Evolutionary conservation across 257 asterid genomes (phyloP), one percentile per base, ranked within the genome.

Genomic region (Solanum bulbocastanum): DNA sequence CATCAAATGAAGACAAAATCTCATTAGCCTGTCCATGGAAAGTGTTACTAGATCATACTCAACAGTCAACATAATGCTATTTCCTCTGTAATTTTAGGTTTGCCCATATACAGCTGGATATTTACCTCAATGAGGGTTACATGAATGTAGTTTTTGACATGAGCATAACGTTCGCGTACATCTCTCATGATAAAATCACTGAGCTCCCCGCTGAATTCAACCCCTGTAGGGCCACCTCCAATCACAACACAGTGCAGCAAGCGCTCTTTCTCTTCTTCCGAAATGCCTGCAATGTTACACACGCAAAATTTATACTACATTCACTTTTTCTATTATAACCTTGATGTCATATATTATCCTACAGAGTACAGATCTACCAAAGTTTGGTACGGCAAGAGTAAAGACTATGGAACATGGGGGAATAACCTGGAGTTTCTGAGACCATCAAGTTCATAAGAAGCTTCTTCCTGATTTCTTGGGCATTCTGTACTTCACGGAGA

Each of bases 181-280:
- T 96, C 98, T 91, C 98, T 95, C 92, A 88, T 94, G 42, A 96
- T 96, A 75, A 96, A 96, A 90, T 96, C 99, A 84, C 99, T 96
- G 91, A 96, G 85, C 90, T 96, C 99, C 13, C 99, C 99, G 18
- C 98, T 95, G 44, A 96, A 96, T 88, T 96, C 99, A 68, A 96
- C 99, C 32, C 99, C 98, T 13, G 99, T 96, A 23, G 99, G 99
- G 84, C 99, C 99, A 65, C 99, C 99, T 71, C 99, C 98, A 20
- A 96, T 91, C 40, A 95, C 99, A 32, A 96, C 99, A 85, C 98
- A 95, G 60, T 96, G 99, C 83, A 96, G 88, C 49, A 96, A 91
- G 44, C 93, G 92, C 90, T 96, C 98, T 93, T 94, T 96, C 56
- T 96, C 98, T 87, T 95, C 99, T 88, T 96, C 99, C 0, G 98